Percentiles rank a stretch among this genome's conserved stretches.
Conservation (phyloP, 2,329 filamentous ascomycete species). For the Xylaria sp. region DNA sequence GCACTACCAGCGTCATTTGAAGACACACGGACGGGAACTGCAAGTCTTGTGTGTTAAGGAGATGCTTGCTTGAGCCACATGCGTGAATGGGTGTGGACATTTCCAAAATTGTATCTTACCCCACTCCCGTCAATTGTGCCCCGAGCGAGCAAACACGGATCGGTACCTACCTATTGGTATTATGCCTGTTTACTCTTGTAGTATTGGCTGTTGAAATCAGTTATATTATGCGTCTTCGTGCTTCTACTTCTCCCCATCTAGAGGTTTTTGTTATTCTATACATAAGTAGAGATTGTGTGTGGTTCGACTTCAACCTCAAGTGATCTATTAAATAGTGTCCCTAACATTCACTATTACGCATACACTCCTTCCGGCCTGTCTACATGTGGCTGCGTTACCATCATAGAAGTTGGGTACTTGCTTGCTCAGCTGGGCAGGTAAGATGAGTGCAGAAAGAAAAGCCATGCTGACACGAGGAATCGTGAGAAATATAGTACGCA, state of each 20-base stretch:
- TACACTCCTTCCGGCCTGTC: neutral
- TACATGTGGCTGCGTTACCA: neutral
- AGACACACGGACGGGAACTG: neutral
- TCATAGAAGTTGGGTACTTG: neutral
- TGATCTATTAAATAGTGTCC: neutral
- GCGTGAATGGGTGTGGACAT: neutral
- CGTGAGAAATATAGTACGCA: neutral
- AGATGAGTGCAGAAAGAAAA: neutral
- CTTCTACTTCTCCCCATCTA: neutral
- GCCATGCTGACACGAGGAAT: neutral
- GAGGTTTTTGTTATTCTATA: neutral
- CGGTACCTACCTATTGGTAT: neutral
- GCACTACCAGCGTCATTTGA: neutral
- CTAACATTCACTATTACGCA: constrained; percentile 10
- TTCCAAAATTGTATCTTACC: constrained; percentile 14
- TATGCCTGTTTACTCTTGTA: neutral
- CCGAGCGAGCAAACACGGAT: constrained; percentile 4
- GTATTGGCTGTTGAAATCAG: neutral
- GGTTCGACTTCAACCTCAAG: neutral
- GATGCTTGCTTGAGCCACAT: constrained; percentile 16
- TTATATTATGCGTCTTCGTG: neutral
- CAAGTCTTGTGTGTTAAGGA: neutral
- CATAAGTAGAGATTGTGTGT: neutral
- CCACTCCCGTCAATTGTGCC: neutral
- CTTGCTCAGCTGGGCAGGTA: neutral